Evolutionary conservation across 768 basidiomycete species (phyloP).

Genomic region (Hemileccinum rubropunctum): DNA sequence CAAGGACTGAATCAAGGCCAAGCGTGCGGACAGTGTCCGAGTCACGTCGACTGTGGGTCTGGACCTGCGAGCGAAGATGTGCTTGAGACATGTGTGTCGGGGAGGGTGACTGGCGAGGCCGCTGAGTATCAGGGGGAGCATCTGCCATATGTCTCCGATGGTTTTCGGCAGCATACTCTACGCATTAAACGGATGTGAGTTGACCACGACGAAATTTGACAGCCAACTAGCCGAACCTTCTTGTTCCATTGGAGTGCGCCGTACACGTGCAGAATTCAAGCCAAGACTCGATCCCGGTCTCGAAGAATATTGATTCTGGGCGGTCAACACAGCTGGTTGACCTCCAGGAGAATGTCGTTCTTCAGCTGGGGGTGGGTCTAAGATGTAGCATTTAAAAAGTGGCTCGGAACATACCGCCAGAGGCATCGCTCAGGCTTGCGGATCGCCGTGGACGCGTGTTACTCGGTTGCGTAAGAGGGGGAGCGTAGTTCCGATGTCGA

Average conservation of each 20-base stretch:
- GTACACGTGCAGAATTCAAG: slow-evolving; percentile 34
- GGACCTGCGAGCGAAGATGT: slow-evolving; percentile 29
- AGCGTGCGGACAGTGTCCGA: slow-evolving; percentile 70
- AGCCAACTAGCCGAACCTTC: slow-evolving; percentile 30
- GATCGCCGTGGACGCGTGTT: slow-evolving; percentile 65
- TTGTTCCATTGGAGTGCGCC: slow-evolving; percentile 46
- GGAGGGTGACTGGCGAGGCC: slow-evolving; percentile 54
- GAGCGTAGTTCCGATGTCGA: slow-evolving; percentile 28
- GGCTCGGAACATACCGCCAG: slow-evolving; percentile 23
- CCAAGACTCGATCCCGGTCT: slow-evolving; percentile 48
- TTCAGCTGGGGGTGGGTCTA: slow-evolving; percentile 23
- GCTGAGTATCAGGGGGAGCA: slow-evolving; percentile 16
- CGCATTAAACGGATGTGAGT: slow-evolving; percentile 10
- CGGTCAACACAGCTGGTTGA: slow-evolving; percentile 11
- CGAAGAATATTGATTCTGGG: slow-evolving; percentile 26
- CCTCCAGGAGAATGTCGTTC: slow-evolving; percentile 26
- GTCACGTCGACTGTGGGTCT: slow-evolving; percentile 63
- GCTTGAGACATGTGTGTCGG: slow-evolving; percentile 38
- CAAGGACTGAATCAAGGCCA: slow-evolving; percentile 33
- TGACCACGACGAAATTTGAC: background rate
- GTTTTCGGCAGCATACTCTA: slow-evolving; percentile 28
- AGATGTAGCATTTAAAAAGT: slow-evolving; percentile 27
- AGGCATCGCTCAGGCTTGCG: slow-evolving; percentile 73
- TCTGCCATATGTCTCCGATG: slow-evolving; percentile 18
- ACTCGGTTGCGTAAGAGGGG: slow-evolving; percentile 36